These are phyloP conservation scores for Malus asiatica DNA, from an alignment of 306 rosid species.

Conservation along the genomic window DNA sequence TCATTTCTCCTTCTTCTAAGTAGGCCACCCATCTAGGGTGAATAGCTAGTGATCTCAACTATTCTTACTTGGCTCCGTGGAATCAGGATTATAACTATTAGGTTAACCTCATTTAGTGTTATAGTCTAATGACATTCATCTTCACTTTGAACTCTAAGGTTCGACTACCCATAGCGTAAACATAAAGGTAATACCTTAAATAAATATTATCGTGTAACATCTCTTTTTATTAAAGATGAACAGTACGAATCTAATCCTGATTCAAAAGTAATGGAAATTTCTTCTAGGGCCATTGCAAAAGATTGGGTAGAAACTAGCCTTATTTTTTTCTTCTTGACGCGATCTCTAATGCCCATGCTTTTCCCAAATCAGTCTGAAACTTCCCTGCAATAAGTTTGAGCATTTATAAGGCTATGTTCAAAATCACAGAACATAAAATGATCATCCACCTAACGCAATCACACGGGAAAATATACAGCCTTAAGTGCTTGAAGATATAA, in stretches of 20 bases:
- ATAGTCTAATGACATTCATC: no score
- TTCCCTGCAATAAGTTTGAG: conserved; percentile 41
- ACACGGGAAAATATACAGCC: neutral
- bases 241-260: neutral
- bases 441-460: neutral
- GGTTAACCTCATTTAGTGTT: no score
- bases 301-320: conserved; percentile 7
- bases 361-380: conserved; percentile 83
- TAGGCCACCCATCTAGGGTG: no score
- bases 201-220: neutral
- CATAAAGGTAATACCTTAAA: neutral
- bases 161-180: no score
- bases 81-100: no score
- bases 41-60: no score
- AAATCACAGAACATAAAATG: neutral
- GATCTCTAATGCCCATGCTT: conserved; percentile 86
- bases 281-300: neutral
- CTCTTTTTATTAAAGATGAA: neutral
- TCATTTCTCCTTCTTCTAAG: no score
- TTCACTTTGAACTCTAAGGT: no score
- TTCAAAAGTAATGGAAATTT: neutral
- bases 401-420: neutral
- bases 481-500: neutral
- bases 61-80: no score
- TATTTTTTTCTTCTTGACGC: conserved; percentile 59